phyloP scores from a whole-genome alignment of 2,329 filamentous ascomycete genomes.

The Penicillium psychrosexuale region DNA sequence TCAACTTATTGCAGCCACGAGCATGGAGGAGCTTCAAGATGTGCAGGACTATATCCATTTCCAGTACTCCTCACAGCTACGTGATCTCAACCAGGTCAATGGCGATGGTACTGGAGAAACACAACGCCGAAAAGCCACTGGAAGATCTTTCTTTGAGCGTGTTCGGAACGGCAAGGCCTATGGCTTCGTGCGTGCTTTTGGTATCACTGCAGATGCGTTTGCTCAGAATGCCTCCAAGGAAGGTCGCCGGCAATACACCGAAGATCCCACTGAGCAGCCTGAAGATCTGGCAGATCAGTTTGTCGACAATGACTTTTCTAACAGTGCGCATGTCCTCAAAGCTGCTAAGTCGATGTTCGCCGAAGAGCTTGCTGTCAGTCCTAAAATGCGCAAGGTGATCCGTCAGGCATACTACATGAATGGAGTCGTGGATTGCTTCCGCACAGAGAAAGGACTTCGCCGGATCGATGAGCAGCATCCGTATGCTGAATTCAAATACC shows the following conservation, averaged over 20 bases:
- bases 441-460: conserved; percentile 90
- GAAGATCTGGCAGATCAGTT: conserved; percentile 83
- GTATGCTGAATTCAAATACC: conserved; percentile 97
- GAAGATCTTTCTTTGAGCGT: conserved; percentile 76
- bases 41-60: conserved; percentile 96
- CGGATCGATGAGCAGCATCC: conserved; percentile 93
- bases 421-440: conserved; percentile 78
- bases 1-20: conserved; percentile 73
- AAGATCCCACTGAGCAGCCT: conserved; percentile 76
- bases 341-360: conserved; percentile 84
- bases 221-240: conserved; percentile 80
- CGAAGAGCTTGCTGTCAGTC: conserved; percentile 84
- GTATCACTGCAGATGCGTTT: conserved; percentile 82
- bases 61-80: conserved; percentile 79
- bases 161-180: conserved; percentile 78
- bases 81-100: conserved; percentile 67
- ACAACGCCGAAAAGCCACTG: conserved; percentile 78
- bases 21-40: conserved; percentile 94
- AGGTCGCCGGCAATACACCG: conserved; percentile 75
- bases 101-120: conserved; percentile 59
- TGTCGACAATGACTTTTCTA: conserved; percentile 68
- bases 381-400: conserved; percentile 84
- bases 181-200: conserved; percentile 80
- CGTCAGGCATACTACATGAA: conserved; percentile 78
- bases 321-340: conserved; percentile 69